Evolutionary conservation across 768 basidiomycete species (phyloP).

Genomic region (Collybia sordida): DNA sequence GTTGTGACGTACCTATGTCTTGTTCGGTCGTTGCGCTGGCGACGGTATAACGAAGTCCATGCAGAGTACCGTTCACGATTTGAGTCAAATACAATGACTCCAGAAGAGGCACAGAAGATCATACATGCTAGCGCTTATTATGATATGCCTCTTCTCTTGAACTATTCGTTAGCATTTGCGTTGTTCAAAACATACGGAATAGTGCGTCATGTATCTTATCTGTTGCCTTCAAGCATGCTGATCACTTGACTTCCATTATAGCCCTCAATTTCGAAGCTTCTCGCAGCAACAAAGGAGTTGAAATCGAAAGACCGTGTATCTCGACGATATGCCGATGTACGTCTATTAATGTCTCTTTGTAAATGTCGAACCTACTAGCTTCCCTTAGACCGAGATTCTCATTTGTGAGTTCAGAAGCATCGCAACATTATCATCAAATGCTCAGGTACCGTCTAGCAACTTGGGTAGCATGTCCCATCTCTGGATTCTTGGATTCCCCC

Average conservation of each 20-base stretch:
- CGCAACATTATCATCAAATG: neutral
- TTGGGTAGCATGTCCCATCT: slow-evolving; percentile 33
- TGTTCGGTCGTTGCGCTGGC: slow-evolving; percentile 40
- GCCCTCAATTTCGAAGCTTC: slow-evolving; percentile 46
- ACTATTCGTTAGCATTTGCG: slow-evolving; percentile 44
- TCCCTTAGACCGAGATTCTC: slow-evolving; percentile 40
- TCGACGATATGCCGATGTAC: slow-evolving; percentile 49
- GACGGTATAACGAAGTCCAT: slow-evolving; percentile 41
- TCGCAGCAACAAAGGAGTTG: slow-evolving; percentile 40
- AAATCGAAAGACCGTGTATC: slow-evolving; percentile 32
- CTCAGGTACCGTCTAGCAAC: slow-evolving; percentile 24
- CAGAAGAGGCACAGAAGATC: slow-evolving; percentile 46
- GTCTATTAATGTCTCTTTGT: slow-evolving; percentile 14
- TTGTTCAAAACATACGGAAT: slow-evolving; percentile 54
- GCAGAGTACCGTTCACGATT: slow-evolving; percentile 35
- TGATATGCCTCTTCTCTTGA: slow-evolving; percentile 45
- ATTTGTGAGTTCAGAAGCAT: slow-evolving; percentile 27
- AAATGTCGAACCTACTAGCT: neutral
- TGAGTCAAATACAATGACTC: slow-evolving; percentile 31
- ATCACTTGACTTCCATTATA: slow-evolving; percentile 11
- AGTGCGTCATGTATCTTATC: slow-evolving; percentile 25
- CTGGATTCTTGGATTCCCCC: slow-evolving; percentile 20
- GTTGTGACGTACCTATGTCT: slow-evolving; percentile 22
- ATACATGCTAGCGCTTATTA: slow-evolving; percentile 30
- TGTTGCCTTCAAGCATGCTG: neutral